These are phyloP conservation scores for Leccinum rimulosum DNA, from an alignment of 768 basidiomycete genomes.

Conservation along the genomic window DNA sequence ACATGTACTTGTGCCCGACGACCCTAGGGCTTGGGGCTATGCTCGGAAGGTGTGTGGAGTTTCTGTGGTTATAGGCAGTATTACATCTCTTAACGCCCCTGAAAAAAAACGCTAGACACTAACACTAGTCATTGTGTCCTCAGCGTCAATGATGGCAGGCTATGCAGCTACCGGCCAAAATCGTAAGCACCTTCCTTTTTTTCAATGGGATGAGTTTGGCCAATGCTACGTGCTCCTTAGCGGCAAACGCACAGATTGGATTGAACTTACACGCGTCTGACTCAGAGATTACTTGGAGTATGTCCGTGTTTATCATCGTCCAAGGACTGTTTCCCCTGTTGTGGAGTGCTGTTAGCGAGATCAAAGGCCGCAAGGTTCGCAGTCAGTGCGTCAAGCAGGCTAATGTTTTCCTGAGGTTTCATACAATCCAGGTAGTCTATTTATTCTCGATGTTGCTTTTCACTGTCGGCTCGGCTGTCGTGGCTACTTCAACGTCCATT, in stretches of 20 bases:
- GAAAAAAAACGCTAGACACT: constrained; percentile 13
- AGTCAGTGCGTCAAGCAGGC: neutral
- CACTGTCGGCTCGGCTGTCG: constrained; percentile 54
- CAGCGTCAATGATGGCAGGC: constrained; percentile 28
- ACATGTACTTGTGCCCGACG: constrained; percentile 46
- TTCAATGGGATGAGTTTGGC: neutral
- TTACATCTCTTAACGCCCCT: neutral
- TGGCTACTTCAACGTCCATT: constrained; percentile 57
- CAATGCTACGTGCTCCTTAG: constrained; percentile 33
- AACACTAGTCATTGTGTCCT: constrained; percentile 27
- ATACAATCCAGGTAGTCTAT: constrained; percentile 48
- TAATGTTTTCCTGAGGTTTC: neutral
- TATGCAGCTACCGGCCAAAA: constrained; percentile 27
- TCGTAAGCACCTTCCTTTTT: constrained; percentile 15
- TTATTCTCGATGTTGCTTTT: constrained; percentile 52
- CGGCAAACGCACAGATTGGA: constrained; percentile 67
- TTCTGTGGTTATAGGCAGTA: too few relatives aligned
- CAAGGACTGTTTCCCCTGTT: constrained; percentile 68
- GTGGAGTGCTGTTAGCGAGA: constrained; percentile 73
- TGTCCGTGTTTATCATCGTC: constrained; percentile 67
- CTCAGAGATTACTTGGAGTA: constrained; percentile 61
- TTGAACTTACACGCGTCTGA: constrained; percentile 56
- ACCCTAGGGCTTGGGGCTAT: constrained; percentile 58
- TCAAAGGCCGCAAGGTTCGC: constrained; percentile 67
- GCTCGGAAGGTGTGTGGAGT: constrained; percentile 46